Conservation (phyloP, 805 yeast species). For the Yarrowia sp. region DNA sequence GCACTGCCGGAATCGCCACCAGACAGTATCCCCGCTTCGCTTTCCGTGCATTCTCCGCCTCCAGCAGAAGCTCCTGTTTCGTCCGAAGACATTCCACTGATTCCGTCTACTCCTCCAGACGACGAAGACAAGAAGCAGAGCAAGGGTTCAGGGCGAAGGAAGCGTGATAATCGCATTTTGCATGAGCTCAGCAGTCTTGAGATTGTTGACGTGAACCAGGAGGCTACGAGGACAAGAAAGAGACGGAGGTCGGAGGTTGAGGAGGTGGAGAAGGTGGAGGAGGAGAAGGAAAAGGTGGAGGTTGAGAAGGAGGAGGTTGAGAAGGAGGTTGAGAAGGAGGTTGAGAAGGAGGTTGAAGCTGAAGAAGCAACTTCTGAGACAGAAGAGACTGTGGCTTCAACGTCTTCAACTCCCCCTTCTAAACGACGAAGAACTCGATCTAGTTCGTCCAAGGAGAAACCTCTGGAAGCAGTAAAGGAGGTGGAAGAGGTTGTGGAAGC, state of each 20-base stretch:
- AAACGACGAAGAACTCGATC: not conserved
- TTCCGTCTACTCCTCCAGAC: slow-evolving; percentile 15
- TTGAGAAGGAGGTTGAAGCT: not conserved
- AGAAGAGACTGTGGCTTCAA: not conserved
- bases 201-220: not conserved
- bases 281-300: not conserved
- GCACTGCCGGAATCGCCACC: not conserved
- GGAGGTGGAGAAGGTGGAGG: not conserved
- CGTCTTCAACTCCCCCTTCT: not conserved
- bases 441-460: not conserved
- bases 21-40: not conserved
- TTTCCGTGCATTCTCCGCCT: not conserved
- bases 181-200: slow-evolving; percentile 2
- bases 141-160: not conserved
- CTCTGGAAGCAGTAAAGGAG: not conserved
- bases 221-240: not conserved
- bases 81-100: not conserved
- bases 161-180: slow-evolving; percentile 4
- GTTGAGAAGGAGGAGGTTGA: not conserved
- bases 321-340: not conserved
- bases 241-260: not conserved
- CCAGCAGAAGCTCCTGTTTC: not conserved
- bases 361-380: not conserved
- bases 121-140: not conserved
- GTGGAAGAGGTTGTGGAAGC: not conserved